A percentile compares a stretch with the other conserved stretches of the same genome.
phyloP scores from a whole-genome alignment of 202 grass and related monocot species.

The Digitaria exilis region DNA sequence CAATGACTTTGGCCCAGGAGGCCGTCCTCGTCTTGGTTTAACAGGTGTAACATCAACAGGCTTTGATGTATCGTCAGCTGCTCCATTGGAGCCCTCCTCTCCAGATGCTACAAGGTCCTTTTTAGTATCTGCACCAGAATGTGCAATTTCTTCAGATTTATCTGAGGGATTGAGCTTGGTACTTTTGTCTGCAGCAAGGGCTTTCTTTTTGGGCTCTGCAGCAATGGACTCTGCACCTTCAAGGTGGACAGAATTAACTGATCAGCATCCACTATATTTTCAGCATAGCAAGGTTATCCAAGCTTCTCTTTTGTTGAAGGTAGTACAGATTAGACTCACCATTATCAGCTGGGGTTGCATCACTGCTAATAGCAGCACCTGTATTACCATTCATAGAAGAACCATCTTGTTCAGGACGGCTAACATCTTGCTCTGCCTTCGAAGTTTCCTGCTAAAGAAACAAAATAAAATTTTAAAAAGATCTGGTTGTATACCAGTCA shows the following conservation, averaged over 20 bases:
- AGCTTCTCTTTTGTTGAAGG: constrained; percentile 59
- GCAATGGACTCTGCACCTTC: constrained; percentile 34
- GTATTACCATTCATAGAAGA: constrained; percentile 38
- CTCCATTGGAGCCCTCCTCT: constrained; percentile 45
- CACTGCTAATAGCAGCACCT: constrained; percentile 38
- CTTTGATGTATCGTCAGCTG: constrained; percentile 40
- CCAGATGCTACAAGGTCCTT: constrained; percentile 31
- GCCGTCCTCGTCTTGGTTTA: constrained; percentile 62
- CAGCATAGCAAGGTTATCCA: constrained; percentile 32
- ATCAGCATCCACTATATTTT: constrained; percentile 33
- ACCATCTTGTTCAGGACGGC: constrained; percentile 55
- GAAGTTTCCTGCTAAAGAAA: constrained; percentile 49
- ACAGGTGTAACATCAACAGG: constrained; percentile 34
- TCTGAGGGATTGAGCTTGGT: not conserved
- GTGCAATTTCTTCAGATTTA: constrained; percentile 25
- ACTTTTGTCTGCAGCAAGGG: constrained; percentile 36
- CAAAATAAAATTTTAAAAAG: not conserved
- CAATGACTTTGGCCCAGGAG: constrained; percentile 50
- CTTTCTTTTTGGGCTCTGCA: constrained; percentile 34
- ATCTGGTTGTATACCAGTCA: not conserved
- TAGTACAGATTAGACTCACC: constrained; percentile 48
- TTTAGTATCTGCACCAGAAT: constrained; percentile 25
- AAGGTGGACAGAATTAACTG: constrained; percentile 34
- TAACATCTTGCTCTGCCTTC: constrained; percentile 57
- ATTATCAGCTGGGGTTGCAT: constrained; percentile 48